Conservation (phyloP, 306 rosid species). For the Malus asiatica region DNA sequence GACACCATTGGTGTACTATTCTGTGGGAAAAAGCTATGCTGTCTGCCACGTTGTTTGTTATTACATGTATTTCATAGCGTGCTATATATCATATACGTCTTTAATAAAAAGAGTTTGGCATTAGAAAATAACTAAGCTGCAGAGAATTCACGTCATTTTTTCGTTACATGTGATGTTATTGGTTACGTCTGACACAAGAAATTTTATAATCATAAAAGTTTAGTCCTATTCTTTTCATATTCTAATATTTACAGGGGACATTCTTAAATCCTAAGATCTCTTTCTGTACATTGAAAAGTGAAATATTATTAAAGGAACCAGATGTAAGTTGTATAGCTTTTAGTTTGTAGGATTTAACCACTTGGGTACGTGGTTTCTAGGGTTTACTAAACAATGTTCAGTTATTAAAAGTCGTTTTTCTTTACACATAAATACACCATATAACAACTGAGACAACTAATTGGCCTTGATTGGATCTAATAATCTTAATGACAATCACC, state of each 20-base stretch:
- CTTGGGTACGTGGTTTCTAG: not conserved
- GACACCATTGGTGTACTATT: not conserved
- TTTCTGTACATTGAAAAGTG: not conserved
- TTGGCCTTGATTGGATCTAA: not conserved
- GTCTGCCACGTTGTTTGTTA: not conserved
- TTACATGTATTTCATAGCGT: not conserved
- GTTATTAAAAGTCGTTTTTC: not conserved
- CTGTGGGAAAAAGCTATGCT: not conserved
- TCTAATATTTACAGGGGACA: not conserved
- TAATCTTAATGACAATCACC: not conserved
- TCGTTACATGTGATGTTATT: rapidly evolving
- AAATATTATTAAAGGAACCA: not conserved
- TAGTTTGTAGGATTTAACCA: not conserved
- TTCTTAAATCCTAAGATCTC: not conserved
- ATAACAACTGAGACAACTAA: not conserved
- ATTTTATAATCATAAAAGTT: not conserved
- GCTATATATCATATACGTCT: not conserved
- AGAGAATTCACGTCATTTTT: not conserved
- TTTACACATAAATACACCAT: not conserved
- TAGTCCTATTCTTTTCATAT: rapidly evolving
- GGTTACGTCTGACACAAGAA: not conserved
- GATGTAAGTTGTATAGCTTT: not conserved
- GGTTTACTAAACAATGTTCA: not conserved
- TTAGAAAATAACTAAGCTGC: not conserved
- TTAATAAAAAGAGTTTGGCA: not conserved